Percentiles rank a stretch among this genome's conserved stretches.
phyloP scores from a whole-genome alignment of 441 rosid species.

The Adansonia madagascariensis region DNA sequence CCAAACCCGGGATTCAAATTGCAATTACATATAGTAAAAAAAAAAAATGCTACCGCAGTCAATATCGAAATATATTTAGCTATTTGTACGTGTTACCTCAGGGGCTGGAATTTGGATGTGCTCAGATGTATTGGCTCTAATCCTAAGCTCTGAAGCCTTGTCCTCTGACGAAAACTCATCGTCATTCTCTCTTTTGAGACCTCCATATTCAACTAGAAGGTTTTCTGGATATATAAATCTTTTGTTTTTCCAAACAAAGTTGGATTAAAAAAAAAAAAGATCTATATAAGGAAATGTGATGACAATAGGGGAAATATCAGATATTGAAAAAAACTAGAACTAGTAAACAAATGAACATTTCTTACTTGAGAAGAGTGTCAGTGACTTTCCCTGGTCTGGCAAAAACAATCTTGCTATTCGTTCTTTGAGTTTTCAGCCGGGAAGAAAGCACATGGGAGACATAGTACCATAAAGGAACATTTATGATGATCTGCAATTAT shows the following conservation, averaged over 20 bases:
- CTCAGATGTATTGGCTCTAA: constrained; percentile 33
- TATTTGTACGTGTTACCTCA: constrained; percentile 37
- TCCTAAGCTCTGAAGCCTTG: constrained; percentile 38
- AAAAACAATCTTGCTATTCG: constrained; percentile 38
- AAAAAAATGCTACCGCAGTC: no score
- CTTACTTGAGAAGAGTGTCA: constrained; percentile 57
- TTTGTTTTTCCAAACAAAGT: constrained; percentile 8
- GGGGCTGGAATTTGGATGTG: constrained; percentile 43
- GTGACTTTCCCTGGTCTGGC: constrained; percentile 51
- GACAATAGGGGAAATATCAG: neutral
- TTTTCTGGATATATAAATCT: constrained; percentile 57
- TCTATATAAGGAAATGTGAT: neutral
- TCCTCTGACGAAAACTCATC: constrained; percentile 47
- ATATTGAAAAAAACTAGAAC: neutral
- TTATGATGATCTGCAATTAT: constrained; percentile 53
- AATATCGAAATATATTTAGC: no score
- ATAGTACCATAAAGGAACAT: constrained; percentile 58
- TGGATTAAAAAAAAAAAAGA: neutral
- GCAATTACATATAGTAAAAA: no score
- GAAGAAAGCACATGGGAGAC: constrained; percentile 39
- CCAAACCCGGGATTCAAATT: neutral
- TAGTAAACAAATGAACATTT: neutral
- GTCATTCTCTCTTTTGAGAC: constrained; percentile 51
- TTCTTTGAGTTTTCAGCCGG: constrained; percentile 35
- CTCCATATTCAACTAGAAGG: constrained; percentile 61